Evolutionary conservation across 306 rosid species (phyloP).

Genomic region (Sicyos baderoa): DNA sequence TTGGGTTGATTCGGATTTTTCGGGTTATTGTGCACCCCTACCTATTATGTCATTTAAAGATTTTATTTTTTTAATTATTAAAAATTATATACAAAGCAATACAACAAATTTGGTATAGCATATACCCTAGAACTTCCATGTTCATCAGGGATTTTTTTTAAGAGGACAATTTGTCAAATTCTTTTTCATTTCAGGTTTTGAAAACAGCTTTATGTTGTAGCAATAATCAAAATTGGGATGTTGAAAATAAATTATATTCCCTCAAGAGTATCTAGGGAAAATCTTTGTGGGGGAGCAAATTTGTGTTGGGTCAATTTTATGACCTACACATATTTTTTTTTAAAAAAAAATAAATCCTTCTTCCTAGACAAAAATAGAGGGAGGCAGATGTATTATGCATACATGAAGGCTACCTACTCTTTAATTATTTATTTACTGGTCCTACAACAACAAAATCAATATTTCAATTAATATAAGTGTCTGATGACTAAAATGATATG

Average conservation of each 20-base stretch:
- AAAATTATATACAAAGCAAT: no score
- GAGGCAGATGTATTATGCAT: not conserved
- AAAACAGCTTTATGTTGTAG: not conserved
- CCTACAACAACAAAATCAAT: no score
- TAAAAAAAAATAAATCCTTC: not conserved
- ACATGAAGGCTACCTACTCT: not conserved
- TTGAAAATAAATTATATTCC: not conserved
- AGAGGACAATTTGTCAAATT: not conserved
- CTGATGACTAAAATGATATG: no score
- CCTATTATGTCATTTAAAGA: no score
- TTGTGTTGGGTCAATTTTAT: not conserved
- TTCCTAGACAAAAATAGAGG: not conserved
- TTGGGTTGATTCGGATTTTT: no score
- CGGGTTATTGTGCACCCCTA: no score
- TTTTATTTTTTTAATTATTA: no score
- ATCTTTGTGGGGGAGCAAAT: conserved; percentile 11
- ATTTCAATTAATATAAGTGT: no score
- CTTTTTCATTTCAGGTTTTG: not conserved
- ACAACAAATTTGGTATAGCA: no score
- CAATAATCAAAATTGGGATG: not conserved
- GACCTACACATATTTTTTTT: not conserved
- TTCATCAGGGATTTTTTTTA: no score
- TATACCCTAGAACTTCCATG: no score
- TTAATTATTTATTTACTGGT: not conserved
- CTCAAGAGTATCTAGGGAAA: not conserved